A percentile compares a stretch with the other conserved stretches of the same genome.
phyloP scores from a whole-genome alignment of 805 yeast genomes.

The Metschnikowia arizonensis region DNA sequence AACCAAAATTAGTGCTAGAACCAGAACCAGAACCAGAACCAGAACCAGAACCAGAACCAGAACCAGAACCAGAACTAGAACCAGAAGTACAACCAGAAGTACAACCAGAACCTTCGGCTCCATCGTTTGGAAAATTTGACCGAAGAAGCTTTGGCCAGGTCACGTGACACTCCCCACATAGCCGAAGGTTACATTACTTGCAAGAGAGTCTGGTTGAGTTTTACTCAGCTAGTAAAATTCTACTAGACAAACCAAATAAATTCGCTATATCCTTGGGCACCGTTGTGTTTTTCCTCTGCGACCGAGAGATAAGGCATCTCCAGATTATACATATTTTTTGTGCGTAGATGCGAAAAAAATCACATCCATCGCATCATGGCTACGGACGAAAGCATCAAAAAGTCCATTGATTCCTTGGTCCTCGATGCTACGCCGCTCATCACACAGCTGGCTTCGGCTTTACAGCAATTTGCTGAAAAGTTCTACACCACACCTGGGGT shows the following conservation, averaged over 20 bases:
- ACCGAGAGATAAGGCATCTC: conserved; percentile 5
- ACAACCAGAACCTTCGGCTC: no score
- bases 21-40: no score
- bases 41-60: no score
- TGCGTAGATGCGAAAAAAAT: conserved; percentile 7
- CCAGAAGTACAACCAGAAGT: no score
- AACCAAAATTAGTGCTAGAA: no score
- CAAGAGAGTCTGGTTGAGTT: background rate
- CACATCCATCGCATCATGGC: background rate
- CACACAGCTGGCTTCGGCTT: conserved; percentile 71
- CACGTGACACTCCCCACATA: background rate
- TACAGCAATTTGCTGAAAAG: conserved; percentile 64
- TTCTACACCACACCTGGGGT: conserved; percentile 93
- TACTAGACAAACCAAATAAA: no score
- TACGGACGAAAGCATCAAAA: conserved; percentile 1
- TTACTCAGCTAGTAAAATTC: no score
- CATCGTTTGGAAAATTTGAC: no score
- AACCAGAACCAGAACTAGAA: no score
- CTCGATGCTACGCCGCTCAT: conserved; percentile 95
- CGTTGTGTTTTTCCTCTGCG: background rate
- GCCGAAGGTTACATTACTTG: background rate
- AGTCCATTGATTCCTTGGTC: conserved; percentile 15
- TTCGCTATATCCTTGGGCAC: no score
- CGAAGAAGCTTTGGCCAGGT: background rate
- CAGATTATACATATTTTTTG: background rate